These are phyloP conservation scores for Metschnikowia anglica DNA, from an alignment of 805 yeast genomes.

Conservation along the genomic window DNA sequence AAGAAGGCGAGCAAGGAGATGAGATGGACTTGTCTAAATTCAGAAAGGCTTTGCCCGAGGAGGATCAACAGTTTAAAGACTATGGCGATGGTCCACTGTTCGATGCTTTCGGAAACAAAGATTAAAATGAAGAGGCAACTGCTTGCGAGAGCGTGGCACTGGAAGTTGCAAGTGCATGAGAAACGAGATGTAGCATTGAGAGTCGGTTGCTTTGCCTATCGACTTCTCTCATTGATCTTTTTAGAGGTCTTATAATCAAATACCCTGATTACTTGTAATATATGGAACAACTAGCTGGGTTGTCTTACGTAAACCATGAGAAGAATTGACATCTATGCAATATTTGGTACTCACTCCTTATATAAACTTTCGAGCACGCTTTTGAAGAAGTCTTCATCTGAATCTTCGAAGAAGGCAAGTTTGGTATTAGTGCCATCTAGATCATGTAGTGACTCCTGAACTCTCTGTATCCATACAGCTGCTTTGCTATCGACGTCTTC, in stretches of 20 bases:
- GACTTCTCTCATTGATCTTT: conserved; percentile 11
- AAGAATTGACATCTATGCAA: not conserved
- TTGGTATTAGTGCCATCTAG: conserved; percentile 31
- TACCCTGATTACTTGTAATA: conserved; percentile 10
- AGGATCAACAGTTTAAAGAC: conserved; percentile 53
- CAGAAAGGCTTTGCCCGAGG: conserved; percentile 54
- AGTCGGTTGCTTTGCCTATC: conserved; percentile 2
- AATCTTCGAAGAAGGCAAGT: conserved; percentile 34
- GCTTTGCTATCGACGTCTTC: conserved; percentile 40
- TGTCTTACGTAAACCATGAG: not conserved
- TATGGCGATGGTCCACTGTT: conserved; percentile 58
- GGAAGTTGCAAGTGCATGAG: conserved; percentile 6
- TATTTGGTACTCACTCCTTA: not conserved
- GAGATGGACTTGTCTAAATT: conserved; percentile 59
- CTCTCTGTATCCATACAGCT: conserved; percentile 38
- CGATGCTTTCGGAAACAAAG: conserved; percentile 14
- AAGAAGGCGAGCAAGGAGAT: conserved; percentile 49
- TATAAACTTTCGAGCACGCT: conserved; percentile 18
- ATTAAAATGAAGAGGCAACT: conserved; percentile 5
- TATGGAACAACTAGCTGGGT: conserved; percentile 5
- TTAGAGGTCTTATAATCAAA: conserved; percentile 4
- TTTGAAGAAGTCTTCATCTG: conserved; percentile 35
- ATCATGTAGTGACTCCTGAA: conserved; percentile 28
- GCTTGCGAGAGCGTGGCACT: not conserved
- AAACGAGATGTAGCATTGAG: conserved; percentile 9